Conservation (phyloP, 495 filamentous ascomycete species). For the Penicillium arizonense region DNA sequence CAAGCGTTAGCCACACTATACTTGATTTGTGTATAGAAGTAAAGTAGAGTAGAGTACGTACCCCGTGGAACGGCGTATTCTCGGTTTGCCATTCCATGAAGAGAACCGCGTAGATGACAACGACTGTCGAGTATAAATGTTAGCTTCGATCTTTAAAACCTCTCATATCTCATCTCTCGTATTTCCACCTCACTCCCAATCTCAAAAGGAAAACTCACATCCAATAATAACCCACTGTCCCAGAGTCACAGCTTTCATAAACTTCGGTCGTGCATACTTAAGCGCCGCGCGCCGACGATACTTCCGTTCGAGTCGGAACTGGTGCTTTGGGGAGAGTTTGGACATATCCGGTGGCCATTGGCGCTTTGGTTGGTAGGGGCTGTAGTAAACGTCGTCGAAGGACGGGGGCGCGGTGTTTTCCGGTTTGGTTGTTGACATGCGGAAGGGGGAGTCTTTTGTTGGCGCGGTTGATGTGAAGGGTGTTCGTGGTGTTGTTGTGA, state of each 20-base stretch:
- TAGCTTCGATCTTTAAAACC: slow-evolving; percentile 1
- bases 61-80: slow-evolving; percentile 59
- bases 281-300: slow-evolving; percentile 68
- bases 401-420: slow-evolving; percentile 1
- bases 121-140: slow-evolving; percentile 44
- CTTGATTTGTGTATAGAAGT: too few species aligned
- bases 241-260: slow-evolving; percentile 69
- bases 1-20: not conserved
- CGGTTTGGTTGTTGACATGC: slow-evolving; percentile 31
- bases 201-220: slow-evolving; percentile 46
- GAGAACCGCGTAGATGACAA: slow-evolving; percentile 69
- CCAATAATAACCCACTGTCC: slow-evolving; percentile 64
- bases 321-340: slow-evolving; percentile 74
- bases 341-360: slow-evolving; percentile 92
- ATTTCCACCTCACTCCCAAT: not conserved
- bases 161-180: not conserved
- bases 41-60: slow-evolving; percentile 19
- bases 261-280: slow-evolving; percentile 71
- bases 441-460: slow-evolving; percentile 31
- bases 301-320: slow-evolving; percentile 67
- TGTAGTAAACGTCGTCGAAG: slow-evolving; percentile 35
- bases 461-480: slow-evolving; percentile 14
- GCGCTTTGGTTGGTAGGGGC: slow-evolving; percentile 75
- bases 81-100: slow-evolving; percentile 74
- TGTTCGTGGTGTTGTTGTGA: slow-evolving; percentile 16